Conservation (phyloP, 2,329 filamentous ascomycete species). For the Colletotrichum spinosum region DNA sequence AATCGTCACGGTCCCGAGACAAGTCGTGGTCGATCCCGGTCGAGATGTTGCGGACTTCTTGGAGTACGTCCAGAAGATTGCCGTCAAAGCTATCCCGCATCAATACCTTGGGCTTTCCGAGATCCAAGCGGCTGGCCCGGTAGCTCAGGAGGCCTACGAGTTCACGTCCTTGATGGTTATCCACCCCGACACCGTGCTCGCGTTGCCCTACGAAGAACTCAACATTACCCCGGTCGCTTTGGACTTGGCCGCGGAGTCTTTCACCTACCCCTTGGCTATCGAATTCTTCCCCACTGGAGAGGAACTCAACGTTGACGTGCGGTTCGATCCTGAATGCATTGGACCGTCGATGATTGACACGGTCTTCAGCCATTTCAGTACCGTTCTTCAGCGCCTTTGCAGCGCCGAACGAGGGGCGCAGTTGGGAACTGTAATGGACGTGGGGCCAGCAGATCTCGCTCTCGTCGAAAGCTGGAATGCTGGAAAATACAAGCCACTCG, state of each 20-base stretch:
- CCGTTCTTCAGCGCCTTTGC: constrained; percentile 11
- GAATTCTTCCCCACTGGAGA: constrained; percentile 15
- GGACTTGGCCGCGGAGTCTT: background rate
- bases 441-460: background rate
- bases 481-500: constrained; percentile 2
- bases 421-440: background rate
- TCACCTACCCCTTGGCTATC: constrained; percentile 18
- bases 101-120: constrained; percentile 40
- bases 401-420: background rate
- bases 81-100: constrained; percentile 38
- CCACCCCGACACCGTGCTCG: constrained; percentile 36
- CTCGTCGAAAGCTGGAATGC: constrained; percentile 5
- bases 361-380: constrained; percentile 10
- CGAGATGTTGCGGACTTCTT: constrained; percentile 26
- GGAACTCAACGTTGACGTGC: constrained; percentile 7
- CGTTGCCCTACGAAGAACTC: constrained; percentile 12
- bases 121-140: constrained; percentile 32
- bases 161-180: constrained; percentile 47
- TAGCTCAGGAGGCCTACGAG: constrained; percentile 34
- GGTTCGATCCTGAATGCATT: constrained; percentile 16
- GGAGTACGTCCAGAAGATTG: constrained; percentile 30
- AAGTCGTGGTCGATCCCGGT: constrained; percentile 36
- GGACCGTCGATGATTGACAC: constrained; percentile 3
- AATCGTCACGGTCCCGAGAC: constrained; percentile 45
- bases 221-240: constrained; percentile 9